A percentile compares a stretch with the other conserved stretches of the same genome.
These are phyloP conservation scores for Cordyceps tenuipes DNA, from an alignment of 2,329 filamentous ascomycete species.

Conservation along the genomic window DNA sequence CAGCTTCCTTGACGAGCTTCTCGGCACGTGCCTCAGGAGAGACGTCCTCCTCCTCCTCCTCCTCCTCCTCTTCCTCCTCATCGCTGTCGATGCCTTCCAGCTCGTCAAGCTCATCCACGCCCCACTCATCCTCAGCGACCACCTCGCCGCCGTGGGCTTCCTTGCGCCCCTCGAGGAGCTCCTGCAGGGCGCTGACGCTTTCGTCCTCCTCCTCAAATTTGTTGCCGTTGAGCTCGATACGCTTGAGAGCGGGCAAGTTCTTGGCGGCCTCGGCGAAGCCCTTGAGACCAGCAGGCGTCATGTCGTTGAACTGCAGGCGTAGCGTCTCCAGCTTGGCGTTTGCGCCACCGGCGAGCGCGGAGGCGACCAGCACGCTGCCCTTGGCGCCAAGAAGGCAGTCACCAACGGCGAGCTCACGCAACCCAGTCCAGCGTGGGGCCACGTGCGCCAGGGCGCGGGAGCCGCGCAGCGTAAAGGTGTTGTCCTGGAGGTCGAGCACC, in stretches of 20 bases:
- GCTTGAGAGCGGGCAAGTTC: conserved; percentile 65
- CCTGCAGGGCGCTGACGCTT: conserved; percentile 58
- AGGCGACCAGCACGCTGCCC: conserved; percentile 65
- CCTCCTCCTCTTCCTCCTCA: conserved; percentile 51
- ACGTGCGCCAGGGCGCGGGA: conserved; percentile 71
- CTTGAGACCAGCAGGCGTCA: conserved; percentile 67
- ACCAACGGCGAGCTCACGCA: conserved; percentile 79
- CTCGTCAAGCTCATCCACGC: conserved; percentile 77
- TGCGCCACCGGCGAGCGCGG: conserved; percentile 63
- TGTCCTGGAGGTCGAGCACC: conserved; percentile 89
- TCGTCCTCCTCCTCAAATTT: conserved; percentile 83
- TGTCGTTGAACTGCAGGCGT: conserved; percentile 89
- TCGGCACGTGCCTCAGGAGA: conserved; percentile 58
- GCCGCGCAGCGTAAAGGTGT: conserved; percentile 82
- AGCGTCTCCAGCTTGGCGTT: conserved; percentile 75
- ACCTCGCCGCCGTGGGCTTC: conserved; percentile 59
- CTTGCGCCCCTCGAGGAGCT: conserved; percentile 68
- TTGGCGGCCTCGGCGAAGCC: conserved; percentile 61
- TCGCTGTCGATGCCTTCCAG: conserved; percentile 69
- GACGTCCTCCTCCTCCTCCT: conserved; percentile 59
- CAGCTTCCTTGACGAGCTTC: conserved; percentile 59
- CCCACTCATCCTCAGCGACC: conserved; percentile 73
- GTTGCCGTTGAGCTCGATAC: conserved; percentile 93
- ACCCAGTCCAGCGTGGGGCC: conserved; percentile 61
- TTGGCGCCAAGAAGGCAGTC: conserved; percentile 78